A percentile compares a stretch with the other conserved stretches of the same genome.
Conservation (phyloP, 139 green algal species). For the Picochlorum sp. region DNA sequence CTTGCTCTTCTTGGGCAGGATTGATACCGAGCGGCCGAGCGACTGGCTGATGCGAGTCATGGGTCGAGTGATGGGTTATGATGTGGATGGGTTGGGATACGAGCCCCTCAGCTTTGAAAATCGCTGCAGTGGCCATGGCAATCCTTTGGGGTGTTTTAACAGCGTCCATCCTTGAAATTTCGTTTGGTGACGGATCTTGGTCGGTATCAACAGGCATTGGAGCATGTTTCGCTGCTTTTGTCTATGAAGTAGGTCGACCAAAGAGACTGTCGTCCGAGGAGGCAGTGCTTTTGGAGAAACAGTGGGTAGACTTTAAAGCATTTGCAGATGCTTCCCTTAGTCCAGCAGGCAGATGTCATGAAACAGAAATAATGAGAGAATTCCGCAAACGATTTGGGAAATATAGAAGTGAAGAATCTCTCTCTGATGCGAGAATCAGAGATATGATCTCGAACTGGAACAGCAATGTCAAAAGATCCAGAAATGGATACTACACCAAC, state of each 20-base stretch:
- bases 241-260: conserved; percentile 69
- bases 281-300: conserved; percentile 41
- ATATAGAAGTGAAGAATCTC: conserved; percentile 34
- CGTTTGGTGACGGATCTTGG: conserved; percentile 42
- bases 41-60: conserved; percentile 51
- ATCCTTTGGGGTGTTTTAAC: conserved; percentile 20
- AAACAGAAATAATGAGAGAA: conserved; percentile 50
- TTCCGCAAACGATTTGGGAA: conserved; percentile 31
- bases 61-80: conserved; percentile 7
- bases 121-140: conserved; percentile 21
- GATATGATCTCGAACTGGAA: conserved; percentile 60
- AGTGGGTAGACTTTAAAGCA: conserved; percentile 61
- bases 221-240: conserved; percentile 36
- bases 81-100: conserved; percentile 39
- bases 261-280: conserved; percentile 41
- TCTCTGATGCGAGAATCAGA: conserved; percentile 39
- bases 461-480: conserved; percentile 37
- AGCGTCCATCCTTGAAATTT: conserved; percentile 6
- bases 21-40: conserved; percentile 60
- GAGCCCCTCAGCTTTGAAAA: conserved; percentile 25
- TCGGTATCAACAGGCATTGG: conserved; percentile 51
- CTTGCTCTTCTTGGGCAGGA: conserved; percentile 64
- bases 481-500: conserved; percentile 44
- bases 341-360: conserved; percentile 53
- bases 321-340: conserved; percentile 48